phyloP scores from a whole-genome alignment of 2,329 filamentous ascomycete genomes.

The Knufia fluminis region DNA sequence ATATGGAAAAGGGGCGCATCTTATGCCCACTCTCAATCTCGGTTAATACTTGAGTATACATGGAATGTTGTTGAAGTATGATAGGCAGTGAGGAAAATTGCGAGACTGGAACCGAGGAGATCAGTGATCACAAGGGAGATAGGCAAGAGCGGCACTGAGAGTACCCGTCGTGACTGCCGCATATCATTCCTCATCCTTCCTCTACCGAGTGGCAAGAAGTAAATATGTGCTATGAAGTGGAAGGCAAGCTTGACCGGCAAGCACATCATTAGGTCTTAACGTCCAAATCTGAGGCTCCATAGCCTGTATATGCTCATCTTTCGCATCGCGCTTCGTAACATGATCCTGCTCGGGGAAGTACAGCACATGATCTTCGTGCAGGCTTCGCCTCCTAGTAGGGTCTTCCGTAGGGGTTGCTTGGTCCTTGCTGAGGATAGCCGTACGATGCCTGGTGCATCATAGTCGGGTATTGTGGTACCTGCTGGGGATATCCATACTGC shows the following conservation, averaged over 20 bases:
- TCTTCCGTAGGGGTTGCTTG: not conserved
- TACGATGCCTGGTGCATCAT: constrained; percentile 1
- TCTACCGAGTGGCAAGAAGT: not conserved
- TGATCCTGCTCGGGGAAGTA: not conserved
- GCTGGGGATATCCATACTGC: constrained; percentile 7
- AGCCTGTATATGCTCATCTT: not conserved
- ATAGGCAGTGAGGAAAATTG: not conserved
- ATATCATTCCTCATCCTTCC: not conserved
- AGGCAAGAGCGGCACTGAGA: not conserved
- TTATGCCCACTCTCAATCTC: too few relatives aligned
- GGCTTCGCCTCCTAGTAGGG: not conserved
- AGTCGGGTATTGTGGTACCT: not conserved
- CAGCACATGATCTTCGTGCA: not conserved
- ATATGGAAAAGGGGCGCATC: too few relatives aligned
- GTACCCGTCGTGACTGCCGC: not conserved
- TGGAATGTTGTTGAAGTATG: too few relatives aligned
- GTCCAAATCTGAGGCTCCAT: not conserved
- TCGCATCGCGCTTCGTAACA: too few relatives aligned
- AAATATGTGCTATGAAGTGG: constrained; percentile 4
- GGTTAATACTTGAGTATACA: too few relatives aligned
- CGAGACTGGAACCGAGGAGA: not conserved
- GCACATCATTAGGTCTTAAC: not conserved
- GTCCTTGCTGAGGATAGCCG: not conserved
- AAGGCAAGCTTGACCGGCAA: constrained; percentile 9
- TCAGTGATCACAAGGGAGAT: not conserved